phyloP scores from a whole-genome alignment of 495 filamentous ascomycete genomes.

The Apodospora peruviana region DNA sequence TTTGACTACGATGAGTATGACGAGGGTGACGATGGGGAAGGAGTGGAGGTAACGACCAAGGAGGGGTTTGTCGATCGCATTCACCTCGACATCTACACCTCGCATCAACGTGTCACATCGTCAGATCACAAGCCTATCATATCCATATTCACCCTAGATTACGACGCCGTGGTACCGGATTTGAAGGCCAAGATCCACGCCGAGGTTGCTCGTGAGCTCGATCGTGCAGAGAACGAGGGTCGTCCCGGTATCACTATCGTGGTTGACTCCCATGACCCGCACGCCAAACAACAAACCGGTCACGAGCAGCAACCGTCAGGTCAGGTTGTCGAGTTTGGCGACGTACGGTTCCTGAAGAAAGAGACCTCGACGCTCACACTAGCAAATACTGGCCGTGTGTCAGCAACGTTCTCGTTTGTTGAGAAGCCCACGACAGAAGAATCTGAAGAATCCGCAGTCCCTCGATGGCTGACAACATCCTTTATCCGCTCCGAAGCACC shows the following conservation, averaged over 20 bases:
- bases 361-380: slow-evolving; percentile 66
- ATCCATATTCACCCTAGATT: slow-evolving; percentile 72
- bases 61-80: slow-evolving; percentile 59
- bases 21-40: slow-evolving; percentile 34
- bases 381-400: slow-evolving; percentile 81
- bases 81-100: slow-evolving; percentile 67
- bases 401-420: slow-evolving; percentile 70
- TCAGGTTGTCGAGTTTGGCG: slow-evolving; percentile 69
- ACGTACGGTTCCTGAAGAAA: slow-evolving; percentile 60
- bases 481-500: slow-evolving; percentile 45
- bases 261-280: slow-evolving; percentile 50
- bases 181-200: slow-evolving; percentile 76
- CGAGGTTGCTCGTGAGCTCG: slow-evolving; percentile 82
- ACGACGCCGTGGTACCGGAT: slow-evolving; percentile 77
- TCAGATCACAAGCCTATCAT: slow-evolving; percentile 94
- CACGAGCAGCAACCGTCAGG: slow-evolving; percentile 26
- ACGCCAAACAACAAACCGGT: slow-evolving; percentile 5
- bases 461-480: slow-evolving; percentile 62
- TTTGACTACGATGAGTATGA: slow-evolving; percentile 61
- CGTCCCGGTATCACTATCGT: slow-evolving; percentile 80
- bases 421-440: slow-evolving; percentile 53
- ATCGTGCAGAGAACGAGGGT: slow-evolving; percentile 88
- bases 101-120: slow-evolving; percentile 81
- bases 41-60: slow-evolving; percentile 42
- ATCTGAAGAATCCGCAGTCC: slow-evolving; percentile 32